Base-by-base conservation (phyloP, 495 filamentous ascomycete species). In the Polyplosphaeria fusca region DNA sequence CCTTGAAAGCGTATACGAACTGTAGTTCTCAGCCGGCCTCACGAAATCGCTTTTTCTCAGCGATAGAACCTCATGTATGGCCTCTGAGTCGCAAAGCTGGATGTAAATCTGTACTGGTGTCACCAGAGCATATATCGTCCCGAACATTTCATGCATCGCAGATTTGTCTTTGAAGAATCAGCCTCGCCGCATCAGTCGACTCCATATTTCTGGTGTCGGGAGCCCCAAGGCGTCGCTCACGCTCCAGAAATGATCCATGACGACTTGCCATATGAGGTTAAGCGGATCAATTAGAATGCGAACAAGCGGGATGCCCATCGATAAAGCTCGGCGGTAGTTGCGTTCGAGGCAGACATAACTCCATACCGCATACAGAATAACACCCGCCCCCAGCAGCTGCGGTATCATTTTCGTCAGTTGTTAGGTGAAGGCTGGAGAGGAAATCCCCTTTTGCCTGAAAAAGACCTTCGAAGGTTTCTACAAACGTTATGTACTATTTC, bases 1-100 rank as follows among this genome's bases (percentile, higher is more conserved):
- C n/a, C n/a, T n/a, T n/a, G n/a, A 67, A 18, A 63, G 61, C 9
- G 71, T 41, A 44, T 65, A 51, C 24, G 58, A 58, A 52, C 68
- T 62, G 63, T 52, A 58, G 13, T 52, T 60, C 47, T 57, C 32
- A 5, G 24, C 42, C 7, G 66, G 58, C 37, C 63, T 60, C 5
- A 42, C 16, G 42, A 58, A 62, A 18, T 59, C 20, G 42, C 45
- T 2, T n/a, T n/a, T n/a, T 32, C 37, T 3, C 13, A 43, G 28
- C 37, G 25, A 11, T 28, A 43, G 51, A 16, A 58, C 26, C 2
- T 44, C 39, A 19, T 43, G 32, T 0, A 43, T 20, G 9, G 55
- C 45, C 11, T 50, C 37, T 13, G 45, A 3, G 24, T 59, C 56
- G 30, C 47, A 52, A 5, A 59, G 16, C 11, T 59, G 26, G 13